phyloP scores from a whole-genome alignment of 768 basidiomycete genomes.

The Trametes punicea region DNA sequence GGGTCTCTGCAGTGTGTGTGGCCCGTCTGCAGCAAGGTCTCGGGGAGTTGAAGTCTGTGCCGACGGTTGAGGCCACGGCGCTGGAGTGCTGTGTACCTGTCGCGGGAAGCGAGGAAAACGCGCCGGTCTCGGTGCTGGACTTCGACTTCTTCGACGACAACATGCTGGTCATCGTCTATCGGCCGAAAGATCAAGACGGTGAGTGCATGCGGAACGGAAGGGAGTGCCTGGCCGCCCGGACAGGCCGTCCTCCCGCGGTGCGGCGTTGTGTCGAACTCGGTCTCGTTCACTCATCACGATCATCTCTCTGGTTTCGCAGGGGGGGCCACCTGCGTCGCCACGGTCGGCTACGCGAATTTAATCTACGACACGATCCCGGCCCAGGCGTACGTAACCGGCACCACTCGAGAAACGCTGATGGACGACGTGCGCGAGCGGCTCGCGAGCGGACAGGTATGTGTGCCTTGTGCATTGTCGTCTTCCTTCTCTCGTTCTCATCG shows the following conservation, averaged over 20 bases:
- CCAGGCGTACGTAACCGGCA: conserved; percentile 45
- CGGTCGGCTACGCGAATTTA: conserved; percentile 58
- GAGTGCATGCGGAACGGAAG: conserved; percentile 31
- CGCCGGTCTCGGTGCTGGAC: conserved; percentile 54
- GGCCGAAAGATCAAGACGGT: conserved; percentile 47
- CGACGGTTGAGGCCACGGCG: conserved; percentile 44
- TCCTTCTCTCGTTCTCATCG: background rate
- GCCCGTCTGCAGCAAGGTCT: conserved; percentile 49
- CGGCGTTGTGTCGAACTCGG: background rate
- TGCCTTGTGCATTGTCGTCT: conserved; percentile 3
- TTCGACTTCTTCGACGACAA: conserved; percentile 80
- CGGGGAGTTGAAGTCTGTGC: conserved; percentile 36
- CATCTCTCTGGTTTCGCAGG: conserved; percentile 42
- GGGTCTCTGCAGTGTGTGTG: conserved; percentile 47
- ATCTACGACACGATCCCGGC: conserved; percentile 50
- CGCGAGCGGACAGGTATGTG: conserved; percentile 63
- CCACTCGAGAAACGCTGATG: conserved; percentile 67
- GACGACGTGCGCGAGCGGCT: conserved; percentile 49
- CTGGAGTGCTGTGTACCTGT: conserved; percentile 51
- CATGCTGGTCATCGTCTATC: conserved; percentile 61
- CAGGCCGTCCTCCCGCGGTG: too few species aligned
- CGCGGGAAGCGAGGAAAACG: conserved; percentile 35
- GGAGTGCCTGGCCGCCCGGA: conserved; percentile 20
- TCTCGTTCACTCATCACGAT: conserved; percentile 31
- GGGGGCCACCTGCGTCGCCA: conserved; percentile 51